Conservation (phyloP, 2,329 filamentous ascomycete genomes). For the Arthroderma sp. region DNA sequence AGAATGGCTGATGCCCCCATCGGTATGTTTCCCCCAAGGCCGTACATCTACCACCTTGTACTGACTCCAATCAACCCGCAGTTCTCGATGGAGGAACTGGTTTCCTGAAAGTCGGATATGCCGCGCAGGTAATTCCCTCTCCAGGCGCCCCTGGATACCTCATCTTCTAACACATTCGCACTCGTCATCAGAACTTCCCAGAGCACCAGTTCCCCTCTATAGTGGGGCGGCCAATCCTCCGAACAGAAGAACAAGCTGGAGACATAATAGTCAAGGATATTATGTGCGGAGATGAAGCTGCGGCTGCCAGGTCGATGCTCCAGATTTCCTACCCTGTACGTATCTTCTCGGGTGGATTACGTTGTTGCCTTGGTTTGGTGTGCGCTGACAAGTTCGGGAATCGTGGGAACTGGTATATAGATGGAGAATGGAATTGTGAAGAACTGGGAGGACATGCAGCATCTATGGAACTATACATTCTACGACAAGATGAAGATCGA, state of each 20-base stretch:
- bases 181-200: slow-evolving; percentile 70
- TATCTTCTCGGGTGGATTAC: slow-evolving; percentile 2
- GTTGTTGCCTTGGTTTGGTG: neutral
- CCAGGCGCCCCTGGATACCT: neutral
- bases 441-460: slow-evolving; percentile 99
- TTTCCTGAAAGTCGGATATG: slow-evolving; percentile 99
- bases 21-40: slow-evolving; percentile 21
- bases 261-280: slow-evolving; percentile 83
- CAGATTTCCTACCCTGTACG: slow-evolving; percentile 89
- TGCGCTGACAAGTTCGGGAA: slow-evolving; percentile 5
- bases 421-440: slow-evolving; percentile 99
- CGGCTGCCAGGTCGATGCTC: slow-evolving; percentile 88
- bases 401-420: slow-evolving; percentile 26
- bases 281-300: slow-evolving; percentile 98
- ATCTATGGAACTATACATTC: slow-evolving; percentile 98
- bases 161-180: slow-evolving; percentile 2
- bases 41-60: no score
- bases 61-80: slow-evolving; percentile 26
- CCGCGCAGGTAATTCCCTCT: slow-evolving; percentile 52
- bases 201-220: slow-evolving; percentile 98
- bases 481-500: slow-evolving; percentile 93
- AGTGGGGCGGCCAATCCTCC: slow-evolving; percentile 91
- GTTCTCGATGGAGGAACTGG: slow-evolving; percentile 99
- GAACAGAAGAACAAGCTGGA: slow-evolving; percentile 77
- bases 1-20: slow-evolving; percentile 38